phyloP scores from a whole-genome alignment of 768 basidiomycete genomes.

The Leccinum variicolor region DNA sequence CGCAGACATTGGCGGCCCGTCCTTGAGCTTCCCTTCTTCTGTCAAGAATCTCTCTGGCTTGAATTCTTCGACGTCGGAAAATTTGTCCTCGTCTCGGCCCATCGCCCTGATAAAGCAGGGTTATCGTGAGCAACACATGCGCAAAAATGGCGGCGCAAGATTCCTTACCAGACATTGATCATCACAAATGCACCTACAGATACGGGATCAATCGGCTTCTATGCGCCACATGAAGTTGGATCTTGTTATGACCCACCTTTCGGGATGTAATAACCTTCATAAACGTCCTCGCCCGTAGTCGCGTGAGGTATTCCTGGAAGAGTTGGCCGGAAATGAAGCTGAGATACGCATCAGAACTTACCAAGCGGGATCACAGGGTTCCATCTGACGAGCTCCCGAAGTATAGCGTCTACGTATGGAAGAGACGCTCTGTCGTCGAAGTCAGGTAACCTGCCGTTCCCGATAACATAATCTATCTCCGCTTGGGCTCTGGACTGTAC shows the following conservation, averaged over 20 bases:
- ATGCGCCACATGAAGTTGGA: neutral
- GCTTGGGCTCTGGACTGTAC: slow-evolving; percentile 24
- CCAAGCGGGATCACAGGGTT: slow-evolving; percentile 24
- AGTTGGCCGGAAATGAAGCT: neutral
- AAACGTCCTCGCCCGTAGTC: slow-evolving; percentile 22
- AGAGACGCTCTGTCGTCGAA: slow-evolving; percentile 28
- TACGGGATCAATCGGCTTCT: neutral
- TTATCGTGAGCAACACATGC: neutral
- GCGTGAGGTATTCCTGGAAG: slow-evolving; percentile 24
- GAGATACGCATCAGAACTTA: neutral
- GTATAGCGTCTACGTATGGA: slow-evolving; percentile 42
- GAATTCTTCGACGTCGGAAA: slow-evolving; percentile 21
- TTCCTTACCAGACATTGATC: slow-evolving; percentile 33
- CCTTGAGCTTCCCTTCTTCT: slow-evolving; percentile 10
- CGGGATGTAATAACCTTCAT: slow-evolving; percentile 39
- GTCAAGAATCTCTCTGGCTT: slow-evolving; percentile 26
- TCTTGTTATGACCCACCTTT: slow-evolving; percentile 26
- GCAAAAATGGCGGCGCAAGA: neutral
- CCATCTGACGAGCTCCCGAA: slow-evolving; percentile 34
- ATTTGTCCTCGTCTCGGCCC: slow-evolving; percentile 15
- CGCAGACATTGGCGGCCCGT: slow-evolving; percentile 4
- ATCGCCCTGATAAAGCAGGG: slow-evolving; percentile 18
- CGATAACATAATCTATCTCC: slow-evolving; percentile 28
- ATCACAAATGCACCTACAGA: slow-evolving; percentile 28
- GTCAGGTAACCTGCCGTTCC: slow-evolving; percentile 17